These are phyloP conservation scores for Aureoboletus auriporus DNA, from an alignment of 768 basidiomycete species.

Conservation along the genomic window DNA sequence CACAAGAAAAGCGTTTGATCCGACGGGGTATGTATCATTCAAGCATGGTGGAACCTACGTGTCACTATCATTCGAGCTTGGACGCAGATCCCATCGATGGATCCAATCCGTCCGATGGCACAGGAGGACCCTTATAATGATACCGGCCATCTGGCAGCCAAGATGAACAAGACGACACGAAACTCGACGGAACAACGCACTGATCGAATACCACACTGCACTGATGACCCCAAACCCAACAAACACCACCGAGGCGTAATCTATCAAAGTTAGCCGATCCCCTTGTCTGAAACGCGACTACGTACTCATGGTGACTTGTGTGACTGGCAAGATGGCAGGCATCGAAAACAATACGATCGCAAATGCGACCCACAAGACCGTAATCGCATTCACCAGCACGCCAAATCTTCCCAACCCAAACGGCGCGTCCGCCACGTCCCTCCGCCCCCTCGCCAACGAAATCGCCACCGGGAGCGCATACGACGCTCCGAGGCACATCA, in stretches of 20 bases:
- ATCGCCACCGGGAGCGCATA: constrained; percentile 61
- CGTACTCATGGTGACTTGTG: constrained; percentile 44
- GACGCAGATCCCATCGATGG: background rate
- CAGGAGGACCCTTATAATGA: constrained; percentile 43
- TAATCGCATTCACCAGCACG: constrained; percentile 41
- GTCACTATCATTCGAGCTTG: background rate
- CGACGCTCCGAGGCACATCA: constrained; percentile 62
- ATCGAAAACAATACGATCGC: constrained; percentile 66
- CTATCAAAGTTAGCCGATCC: constrained; percentile 27
- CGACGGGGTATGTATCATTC: too few relatives aligned
- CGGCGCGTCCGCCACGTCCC: constrained; percentile 45
- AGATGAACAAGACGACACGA: too few relatives aligned
- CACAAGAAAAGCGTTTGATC: too few relatives aligned
- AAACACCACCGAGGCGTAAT: constrained; percentile 66
- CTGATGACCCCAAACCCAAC: constrained; percentile 58
- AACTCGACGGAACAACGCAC: constrained; percentile 31
- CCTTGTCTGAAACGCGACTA: background rate
- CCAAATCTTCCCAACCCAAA: constrained; percentile 48
- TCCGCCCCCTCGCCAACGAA: constrained; percentile 42
- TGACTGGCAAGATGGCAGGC: constrained; percentile 59
- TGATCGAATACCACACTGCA: constrained; percentile 56
- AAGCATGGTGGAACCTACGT: too few relatives aligned
- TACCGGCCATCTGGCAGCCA: constrained; percentile 35
- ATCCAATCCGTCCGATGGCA: constrained; percentile 17
- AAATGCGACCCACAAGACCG: constrained; percentile 57